phyloP scores from a whole-genome alignment of 2,329 filamentous ascomycete genomes.

The Xylaria sp. region DNA sequence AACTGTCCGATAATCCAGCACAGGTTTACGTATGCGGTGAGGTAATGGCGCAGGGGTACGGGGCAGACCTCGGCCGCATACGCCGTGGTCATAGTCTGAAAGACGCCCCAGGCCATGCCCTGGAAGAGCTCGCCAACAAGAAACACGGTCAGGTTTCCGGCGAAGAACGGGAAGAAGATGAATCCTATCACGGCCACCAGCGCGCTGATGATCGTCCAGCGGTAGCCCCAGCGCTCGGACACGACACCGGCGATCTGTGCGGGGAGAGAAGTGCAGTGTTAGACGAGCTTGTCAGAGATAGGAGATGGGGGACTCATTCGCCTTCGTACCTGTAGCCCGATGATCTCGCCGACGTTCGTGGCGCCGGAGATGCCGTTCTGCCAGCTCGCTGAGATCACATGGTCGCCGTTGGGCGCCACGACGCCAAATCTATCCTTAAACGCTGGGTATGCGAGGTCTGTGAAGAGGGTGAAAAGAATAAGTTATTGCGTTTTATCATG shows the following conservation, averaged over 20 bases:
- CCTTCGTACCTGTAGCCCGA: slow-evolving; percentile 52
- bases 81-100: slow-evolving; percentile 47
- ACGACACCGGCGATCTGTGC: slow-evolving; percentile 54
- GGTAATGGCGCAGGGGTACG: slow-evolving; percentile 45
- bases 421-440: slow-evolving; percentile 51
- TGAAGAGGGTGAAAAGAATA: background rate
- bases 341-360: slow-evolving; percentile 57
- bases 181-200: slow-evolving; percentile 52
- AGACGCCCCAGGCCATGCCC: slow-evolving; percentile 53
- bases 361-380: slow-evolving; percentile 59
- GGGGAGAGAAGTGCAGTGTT: background rate
- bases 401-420: slow-evolving; percentile 47
- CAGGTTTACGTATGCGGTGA: slow-evolving; percentile 47
- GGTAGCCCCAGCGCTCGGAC: slow-evolving; percentile 54
- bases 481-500: slow-evolving; percentile 1
- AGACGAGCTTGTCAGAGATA: background rate
- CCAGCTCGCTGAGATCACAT: slow-evolving; percentile 58
- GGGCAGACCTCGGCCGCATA: slow-evolving; percentile 48
- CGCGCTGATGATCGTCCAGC: slow-evolving; percentile 54
- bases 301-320: slow-evolving; percentile 19
- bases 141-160: slow-evolving; percentile 49
- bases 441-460: slow-evolving; percentile 54
- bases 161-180: slow-evolving; percentile 57
- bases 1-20: slow-evolving; percentile 54
- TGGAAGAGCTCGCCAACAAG: slow-evolving; percentile 54